A percentile compares a stretch with the other conserved stretches of the same genome.
phyloP scores from a whole-genome alignment of 2,329 filamentous ascomycete genomes.

The Beauveria sp. region DNA sequence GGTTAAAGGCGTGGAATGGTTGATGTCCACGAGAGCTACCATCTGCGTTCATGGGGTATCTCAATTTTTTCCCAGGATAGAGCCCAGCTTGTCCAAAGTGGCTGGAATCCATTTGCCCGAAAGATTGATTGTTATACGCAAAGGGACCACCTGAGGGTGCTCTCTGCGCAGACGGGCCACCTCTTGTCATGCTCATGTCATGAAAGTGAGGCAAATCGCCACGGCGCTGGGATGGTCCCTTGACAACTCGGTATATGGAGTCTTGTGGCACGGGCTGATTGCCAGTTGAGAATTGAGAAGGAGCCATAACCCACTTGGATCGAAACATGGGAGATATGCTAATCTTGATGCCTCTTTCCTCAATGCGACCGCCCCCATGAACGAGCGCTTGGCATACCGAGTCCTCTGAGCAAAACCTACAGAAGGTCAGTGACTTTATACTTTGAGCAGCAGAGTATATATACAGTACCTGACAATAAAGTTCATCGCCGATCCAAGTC shows the following conservation, averaged over 20 bases:
- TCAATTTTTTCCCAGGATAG: background rate
- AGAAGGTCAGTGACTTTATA: no score
- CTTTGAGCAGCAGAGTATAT: background rate
- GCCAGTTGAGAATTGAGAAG: slow-evolving; percentile 3
- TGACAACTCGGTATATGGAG: background rate
- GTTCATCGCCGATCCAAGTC: background rate
- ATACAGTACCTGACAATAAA: slow-evolving; percentile 24
- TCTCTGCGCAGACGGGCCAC: background rate
- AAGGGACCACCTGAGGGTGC: background rate
- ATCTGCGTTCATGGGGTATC: background rate
- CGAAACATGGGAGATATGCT: slow-evolving; percentile 21
- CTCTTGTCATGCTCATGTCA: background rate
- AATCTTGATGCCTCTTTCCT: slow-evolving; percentile 21
- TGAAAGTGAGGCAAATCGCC: background rate
- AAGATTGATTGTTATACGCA: background rate
- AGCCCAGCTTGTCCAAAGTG: background rate
- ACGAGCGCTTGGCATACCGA: slow-evolving; percentile 16
- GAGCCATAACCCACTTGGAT: slow-evolving; percentile 24
- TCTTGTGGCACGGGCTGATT: background rate
- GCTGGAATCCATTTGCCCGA: background rate
- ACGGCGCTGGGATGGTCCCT: background rate
- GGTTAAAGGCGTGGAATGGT: background rate
- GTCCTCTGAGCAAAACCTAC: slow-evolving; percentile 17
- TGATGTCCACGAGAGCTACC: background rate
- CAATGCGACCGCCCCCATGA: slow-evolving; percentile 17